phyloP scores from a whole-genome alignment of 805 yeast species.

The Geotrichum ghanense region DNA sequence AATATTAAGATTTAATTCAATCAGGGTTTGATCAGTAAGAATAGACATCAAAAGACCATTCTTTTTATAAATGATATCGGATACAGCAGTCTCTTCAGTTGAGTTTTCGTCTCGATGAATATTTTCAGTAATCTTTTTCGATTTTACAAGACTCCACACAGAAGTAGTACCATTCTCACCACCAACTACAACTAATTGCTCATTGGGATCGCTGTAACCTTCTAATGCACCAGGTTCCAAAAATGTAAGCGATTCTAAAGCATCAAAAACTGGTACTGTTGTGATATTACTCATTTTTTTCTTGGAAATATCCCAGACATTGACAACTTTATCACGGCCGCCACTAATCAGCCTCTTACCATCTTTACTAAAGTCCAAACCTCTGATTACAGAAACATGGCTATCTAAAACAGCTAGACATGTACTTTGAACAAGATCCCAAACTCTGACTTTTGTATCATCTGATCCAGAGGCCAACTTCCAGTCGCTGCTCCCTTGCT shows the following conservation, averaged over 20 bases:
- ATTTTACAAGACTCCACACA: constrained; percentile 47
- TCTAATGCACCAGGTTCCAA: constrained; percentile 10
- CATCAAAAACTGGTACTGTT: constrained; percentile 61
- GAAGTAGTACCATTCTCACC: constrained; percentile 66
- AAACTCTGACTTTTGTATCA: constrained; percentile 41
- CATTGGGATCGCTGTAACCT: constrained; percentile 3
- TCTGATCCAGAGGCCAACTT: constrained; percentile 63
- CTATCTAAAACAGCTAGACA: constrained; percentile 52
- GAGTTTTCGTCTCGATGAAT: constrained; percentile 23
- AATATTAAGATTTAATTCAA: constrained; percentile 33
- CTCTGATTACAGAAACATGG: constrained; percentile 80
- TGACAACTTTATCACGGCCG: constrained; percentile 76
- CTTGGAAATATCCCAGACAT: constrained; percentile 39
- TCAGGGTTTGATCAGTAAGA: constrained; percentile 76
- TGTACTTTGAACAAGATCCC: constrained; percentile 64
- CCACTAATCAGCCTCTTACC: constrained; percentile 60
- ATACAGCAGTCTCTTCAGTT: constrained; percentile 61
- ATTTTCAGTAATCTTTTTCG: constrained; percentile 33
- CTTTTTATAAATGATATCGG: constrained; percentile 37
- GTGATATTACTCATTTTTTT: constrained; percentile 43
- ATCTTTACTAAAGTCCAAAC: constrained; percentile 48
- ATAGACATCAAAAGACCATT: constrained; percentile 35
- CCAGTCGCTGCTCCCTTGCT: constrained; percentile 49
- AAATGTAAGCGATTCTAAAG: constrained; percentile 28
- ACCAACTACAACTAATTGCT: constrained; percentile 47